Evolutionary conservation across 2,329 filamentous ascomycete genomes (phyloP), one percentile per base, ranked within the genome.

Genomic region (Fusarium brachygibbosum): DNA sequence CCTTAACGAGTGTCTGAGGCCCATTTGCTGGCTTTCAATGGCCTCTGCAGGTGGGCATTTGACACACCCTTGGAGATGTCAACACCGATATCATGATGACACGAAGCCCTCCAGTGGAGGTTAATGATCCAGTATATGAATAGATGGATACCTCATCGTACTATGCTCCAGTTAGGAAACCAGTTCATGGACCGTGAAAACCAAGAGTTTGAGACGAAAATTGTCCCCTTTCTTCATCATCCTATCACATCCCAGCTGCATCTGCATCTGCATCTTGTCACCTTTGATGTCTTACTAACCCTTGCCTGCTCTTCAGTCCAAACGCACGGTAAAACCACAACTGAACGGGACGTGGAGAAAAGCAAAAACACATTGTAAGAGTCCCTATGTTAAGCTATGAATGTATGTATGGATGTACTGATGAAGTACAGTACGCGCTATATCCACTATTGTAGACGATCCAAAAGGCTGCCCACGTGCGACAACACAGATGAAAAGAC

Each of bases 401-500:
- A 38, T 48, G 45, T 29, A 58, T 58, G 56, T 28, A 54, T 34
- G n/a, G n/a, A n/a, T n/a, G n/a, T n/a, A n/a, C n/a, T n/a, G n/a
- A n/a, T 50, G 49, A 28, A 52, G n/a, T 38, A 19, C 63, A 58
- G 38, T 28, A 55, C 35, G 51, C 69, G 42, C 58, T 66, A 40
- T 28, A 40, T 28, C 61, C 57, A 60, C 56, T 56, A 23, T 17
- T 6, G 23, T 25, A 69, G 53, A 58, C 51, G 60, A 61, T 58
- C 52, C 41, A 46, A 56, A 46, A 42, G 45, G 28, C 57, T 57
- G 38, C 25, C 68, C 60, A 70, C 65, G 58, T 69, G 65, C 61
- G 55, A 61, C 21, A 44, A 28, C 35, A 65, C 19, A 54, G 55
- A 66, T 65, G 46, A 14, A 62, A 35, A 48, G 49, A 51, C 56